phyloP scores from a whole-genome alignment of 2,329 filamentous ascomycete genomes.

The Neoscytalidium dimidiatum region DNA sequence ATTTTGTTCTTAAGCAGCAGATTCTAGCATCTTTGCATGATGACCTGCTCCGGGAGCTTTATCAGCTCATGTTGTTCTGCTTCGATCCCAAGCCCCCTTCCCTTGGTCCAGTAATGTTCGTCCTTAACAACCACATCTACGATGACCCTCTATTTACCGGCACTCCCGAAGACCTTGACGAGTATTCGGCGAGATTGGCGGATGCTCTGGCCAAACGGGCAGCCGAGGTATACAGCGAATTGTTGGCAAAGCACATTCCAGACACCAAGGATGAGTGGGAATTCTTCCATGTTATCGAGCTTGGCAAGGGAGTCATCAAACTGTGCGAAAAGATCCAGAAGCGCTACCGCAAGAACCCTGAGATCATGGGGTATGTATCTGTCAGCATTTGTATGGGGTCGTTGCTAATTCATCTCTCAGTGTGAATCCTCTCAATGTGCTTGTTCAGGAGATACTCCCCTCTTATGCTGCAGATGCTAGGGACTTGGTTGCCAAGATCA shows the following conservation, averaged over 20 bases:
- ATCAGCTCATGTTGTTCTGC: slow-evolving; percentile 81
- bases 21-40: slow-evolving; percentile 77
- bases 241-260: slow-evolving; percentile 79
- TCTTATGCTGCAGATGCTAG: slow-evolving; percentile 87
- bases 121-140: slow-evolving; percentile 81
- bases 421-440: slow-evolving; percentile 65
- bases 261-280: slow-evolving; percentile 82
- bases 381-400: slow-evolving; percentile 21
- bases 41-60: slow-evolving; percentile 80
- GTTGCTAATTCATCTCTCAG: slow-evolving; percentile 24
- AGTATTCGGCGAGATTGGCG: slow-evolving; percentile 72
- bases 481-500: slow-evolving; percentile 79
- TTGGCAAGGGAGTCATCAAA: slow-evolving; percentile 83
- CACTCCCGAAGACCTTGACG: slow-evolving; percentile 67
- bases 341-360: slow-evolving; percentile 82
- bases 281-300: slow-evolving; percentile 84
- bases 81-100: slow-evolving; percentile 87
- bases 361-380: slow-evolving; percentile 70
- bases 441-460: slow-evolving; percentile 83
- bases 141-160: slow-evolving; percentile 74
- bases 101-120: slow-evolving; percentile 75
- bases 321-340: slow-evolving; percentile 89
- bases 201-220: slow-evolving; percentile 74
- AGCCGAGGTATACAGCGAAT: slow-evolving; percentile 73
- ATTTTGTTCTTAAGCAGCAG: slow-evolving; percentile 66